These are phyloP conservation scores for Porcisia hertigi DNA, from an alignment of 208 protist genomes.

Conservation along the genomic window DNA sequence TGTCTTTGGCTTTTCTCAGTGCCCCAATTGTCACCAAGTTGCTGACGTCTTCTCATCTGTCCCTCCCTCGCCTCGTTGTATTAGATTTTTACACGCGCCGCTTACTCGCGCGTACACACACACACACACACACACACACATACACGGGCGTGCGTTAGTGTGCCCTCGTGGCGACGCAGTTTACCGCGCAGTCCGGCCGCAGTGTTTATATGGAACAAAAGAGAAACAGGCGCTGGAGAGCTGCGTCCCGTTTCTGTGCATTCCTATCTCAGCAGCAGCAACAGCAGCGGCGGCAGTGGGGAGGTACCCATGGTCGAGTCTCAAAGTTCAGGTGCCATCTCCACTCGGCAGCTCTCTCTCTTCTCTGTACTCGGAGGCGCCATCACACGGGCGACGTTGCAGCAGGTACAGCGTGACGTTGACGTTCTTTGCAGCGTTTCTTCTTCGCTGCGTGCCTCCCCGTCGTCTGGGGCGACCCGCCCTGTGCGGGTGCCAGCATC, in stretches of 20 bases:
- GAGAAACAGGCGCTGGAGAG: background rate
- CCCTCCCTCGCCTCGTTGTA: background rate
- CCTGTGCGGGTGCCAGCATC: background rate
- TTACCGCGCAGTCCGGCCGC: background rate
- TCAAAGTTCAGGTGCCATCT: background rate
- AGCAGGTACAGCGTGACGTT: slow-evolving; percentile 39
- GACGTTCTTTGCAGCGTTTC: slow-evolving; percentile 21
- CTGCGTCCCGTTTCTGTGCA: background rate
- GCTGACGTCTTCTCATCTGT: background rate
- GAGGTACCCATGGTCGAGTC: background rate
- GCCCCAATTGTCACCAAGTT: background rate
- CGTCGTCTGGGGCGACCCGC: background rate
- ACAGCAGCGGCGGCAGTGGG: background rate
- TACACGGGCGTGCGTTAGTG: too few relatives aligned
- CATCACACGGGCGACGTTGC: slow-evolving; percentile 41
- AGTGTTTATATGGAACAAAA: background rate
- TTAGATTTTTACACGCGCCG: background rate
- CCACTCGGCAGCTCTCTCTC: background rate
- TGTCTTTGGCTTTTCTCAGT: background rate
- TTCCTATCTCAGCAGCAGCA: background rate
- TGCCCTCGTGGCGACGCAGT: background rate
- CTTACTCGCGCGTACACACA: background rate
- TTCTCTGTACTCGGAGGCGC: slow-evolving; percentile 34
- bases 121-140: slow-evolving; percentile 1
- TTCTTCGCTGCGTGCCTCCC: background rate